Percentiles rank a stretch among this genome's conserved stretches.
Evolutionary conservation across 23 red algal species (phyloP).

Genomic region (Agarophyton chilense): DNA sequence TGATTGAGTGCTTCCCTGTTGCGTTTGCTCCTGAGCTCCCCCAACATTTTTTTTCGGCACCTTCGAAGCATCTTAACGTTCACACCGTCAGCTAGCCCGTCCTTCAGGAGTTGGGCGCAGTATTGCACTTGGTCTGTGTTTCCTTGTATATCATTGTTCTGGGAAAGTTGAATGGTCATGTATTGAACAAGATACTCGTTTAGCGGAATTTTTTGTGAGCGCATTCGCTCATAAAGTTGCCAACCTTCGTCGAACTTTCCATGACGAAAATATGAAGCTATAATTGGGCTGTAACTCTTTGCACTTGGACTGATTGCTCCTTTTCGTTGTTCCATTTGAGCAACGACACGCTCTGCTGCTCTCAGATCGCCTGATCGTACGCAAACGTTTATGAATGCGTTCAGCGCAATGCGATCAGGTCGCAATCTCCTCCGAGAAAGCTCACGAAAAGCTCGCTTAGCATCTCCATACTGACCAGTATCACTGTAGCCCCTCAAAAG

Average conservation of each 20-base stretch:
- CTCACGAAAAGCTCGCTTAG: conserved; percentile 43
- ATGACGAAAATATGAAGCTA: neutral
- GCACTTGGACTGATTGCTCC: conserved; percentile 11
- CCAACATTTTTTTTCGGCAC: conserved; percentile 13
- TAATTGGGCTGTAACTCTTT: conserved; percentile 29
- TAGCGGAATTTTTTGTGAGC: conserved; percentile 3
- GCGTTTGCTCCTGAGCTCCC: neutral
- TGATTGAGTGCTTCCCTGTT: conserved; percentile 1
- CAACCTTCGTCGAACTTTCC: neutral
- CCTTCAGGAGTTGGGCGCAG: neutral
- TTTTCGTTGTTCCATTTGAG: conserved; percentile 35
- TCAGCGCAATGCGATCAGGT: conserved; percentile 60
- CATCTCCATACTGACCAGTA: conserved; percentile 12
- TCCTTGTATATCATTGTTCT: neutral
- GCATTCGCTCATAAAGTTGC: conserved; percentile 48
- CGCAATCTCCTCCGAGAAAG: conserved; percentile 23
- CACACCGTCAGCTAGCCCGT: conserved; percentile 18
- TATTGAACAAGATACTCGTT: conserved; percentile 21
- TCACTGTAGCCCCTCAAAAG: conserved; percentile 58
- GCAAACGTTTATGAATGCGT: conserved; percentile 52
- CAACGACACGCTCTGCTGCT: conserved; percentile 34
- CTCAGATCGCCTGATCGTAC: conserved; percentile 27
- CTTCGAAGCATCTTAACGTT: conserved; percentile 20
- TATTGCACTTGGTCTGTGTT: neutral
- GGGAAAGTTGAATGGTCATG: neutral